Evolutionary conservation across 352 stramenopile species (phyloP).

Genomic region (Globisporangium takayamanum): DNA sequence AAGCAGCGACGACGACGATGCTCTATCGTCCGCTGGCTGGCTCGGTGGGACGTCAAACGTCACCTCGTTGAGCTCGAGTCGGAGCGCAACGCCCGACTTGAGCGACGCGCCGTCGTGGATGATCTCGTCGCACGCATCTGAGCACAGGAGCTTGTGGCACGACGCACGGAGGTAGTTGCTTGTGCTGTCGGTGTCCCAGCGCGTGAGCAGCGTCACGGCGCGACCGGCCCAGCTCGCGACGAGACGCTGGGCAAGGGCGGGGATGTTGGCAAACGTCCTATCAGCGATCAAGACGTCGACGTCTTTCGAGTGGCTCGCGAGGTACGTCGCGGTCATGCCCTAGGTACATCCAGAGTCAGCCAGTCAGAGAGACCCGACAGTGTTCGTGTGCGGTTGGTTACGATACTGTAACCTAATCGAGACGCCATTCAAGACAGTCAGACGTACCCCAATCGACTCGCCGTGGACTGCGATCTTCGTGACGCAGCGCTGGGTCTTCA

Average conservation of each 20-base stretch:
- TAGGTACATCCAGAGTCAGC: background rate
- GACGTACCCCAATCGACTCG: slow-evolving; percentile 66
- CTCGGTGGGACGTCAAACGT: slow-evolving; percentile 22
- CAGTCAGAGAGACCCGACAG: background rate
- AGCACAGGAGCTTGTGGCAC: slow-evolving; percentile 80
- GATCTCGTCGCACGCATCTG: slow-evolving; percentile 76
- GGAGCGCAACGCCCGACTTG: slow-evolving; percentile 71
- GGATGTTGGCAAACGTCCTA: slow-evolving; percentile 74
- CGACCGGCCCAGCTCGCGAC: slow-evolving; percentile 66
- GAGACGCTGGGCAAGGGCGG: slow-evolving; percentile 71
- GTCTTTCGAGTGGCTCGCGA: slow-evolving; percentile 49
- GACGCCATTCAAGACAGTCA: too few species aligned
- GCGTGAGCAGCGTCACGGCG: slow-evolving; percentile 56
- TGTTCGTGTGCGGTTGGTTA: background rate
- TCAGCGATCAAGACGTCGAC: slow-evolving; percentile 72
- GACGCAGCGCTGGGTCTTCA: slow-evolving; percentile 45
- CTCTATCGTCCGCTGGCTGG: background rate
- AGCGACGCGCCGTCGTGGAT: slow-evolving; percentile 77
- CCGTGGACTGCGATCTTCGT: slow-evolving; percentile 69
- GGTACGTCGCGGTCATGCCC: slow-evolving; percentile 67
- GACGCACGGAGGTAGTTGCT: slow-evolving; percentile 65
- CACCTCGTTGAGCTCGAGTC: slow-evolving; percentile 50
- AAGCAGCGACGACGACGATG: background rate
- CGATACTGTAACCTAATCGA: background rate
- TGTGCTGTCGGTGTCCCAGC: slow-evolving; percentile 78